phyloP scores from a whole-genome alignment of 768 basidiomycete species.

The Butyriboletus loyo region DNA sequence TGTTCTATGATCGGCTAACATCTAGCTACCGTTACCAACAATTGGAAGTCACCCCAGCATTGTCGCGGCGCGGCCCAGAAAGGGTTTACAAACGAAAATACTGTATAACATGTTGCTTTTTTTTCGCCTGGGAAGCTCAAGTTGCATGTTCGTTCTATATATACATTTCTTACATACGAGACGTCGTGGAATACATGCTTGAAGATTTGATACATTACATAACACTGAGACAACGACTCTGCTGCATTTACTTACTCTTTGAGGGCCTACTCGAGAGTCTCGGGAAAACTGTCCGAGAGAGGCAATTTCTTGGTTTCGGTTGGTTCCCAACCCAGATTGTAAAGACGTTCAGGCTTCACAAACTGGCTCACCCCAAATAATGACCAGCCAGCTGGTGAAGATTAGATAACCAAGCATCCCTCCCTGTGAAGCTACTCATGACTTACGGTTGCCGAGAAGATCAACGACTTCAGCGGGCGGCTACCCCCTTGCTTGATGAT shows the following conservation, averaged over 20 bases:
- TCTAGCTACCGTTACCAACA: conserved; percentile 1
- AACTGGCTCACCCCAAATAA: conserved; percentile 39
- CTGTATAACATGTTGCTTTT: conserved; percentile 3
- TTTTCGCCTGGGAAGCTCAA: neutral
- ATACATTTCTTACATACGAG: neutral
- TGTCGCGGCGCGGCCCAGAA: neutral
- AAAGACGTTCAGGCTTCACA: conserved; percentile 34
- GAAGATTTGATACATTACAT: neutral
- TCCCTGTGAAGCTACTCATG: neutral
- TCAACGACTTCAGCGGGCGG: conserved; percentile 32
- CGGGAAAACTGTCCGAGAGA: conserved; percentile 28
- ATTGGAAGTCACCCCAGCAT: conserved; percentile 2
- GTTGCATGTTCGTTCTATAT: conserved; percentile 5
- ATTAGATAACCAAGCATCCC: neutral
- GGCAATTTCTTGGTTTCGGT: conserved; percentile 25
- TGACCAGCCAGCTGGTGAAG: conserved; percentile 37
- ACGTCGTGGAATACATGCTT: conserved; percentile 1
- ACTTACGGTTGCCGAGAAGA: conserved; percentile 40
- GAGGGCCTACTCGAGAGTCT: conserved; percentile 29
- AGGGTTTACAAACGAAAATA: neutral
- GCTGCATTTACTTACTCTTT: neutral
- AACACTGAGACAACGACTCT: neutral
- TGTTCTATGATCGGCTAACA: conserved; percentile 10
- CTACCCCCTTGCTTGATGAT: conserved; percentile 33
- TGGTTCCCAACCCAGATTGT: conserved; percentile 40